Evolutionary conservation across 2,329 filamentous ascomycete species (phyloP).

Genomic region (Cercospora zeae-maydis): DNA sequence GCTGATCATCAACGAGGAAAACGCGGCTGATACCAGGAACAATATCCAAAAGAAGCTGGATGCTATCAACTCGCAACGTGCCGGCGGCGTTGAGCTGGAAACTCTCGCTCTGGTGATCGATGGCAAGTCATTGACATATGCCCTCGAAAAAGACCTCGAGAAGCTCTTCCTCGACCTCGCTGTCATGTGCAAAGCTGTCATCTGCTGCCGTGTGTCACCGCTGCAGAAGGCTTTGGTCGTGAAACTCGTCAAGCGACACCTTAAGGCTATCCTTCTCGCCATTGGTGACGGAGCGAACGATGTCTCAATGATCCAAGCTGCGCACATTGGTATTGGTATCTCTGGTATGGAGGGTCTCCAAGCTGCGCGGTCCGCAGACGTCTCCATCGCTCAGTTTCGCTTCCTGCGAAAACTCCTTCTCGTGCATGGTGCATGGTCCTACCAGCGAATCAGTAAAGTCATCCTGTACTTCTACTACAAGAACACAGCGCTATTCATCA

Average conservation of each 20-base stretch:
- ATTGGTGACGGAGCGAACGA: constrained; percentile 98
- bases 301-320: constrained; percentile 99
- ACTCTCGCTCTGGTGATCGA: constrained; percentile 90
- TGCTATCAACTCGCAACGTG: constrained; percentile 79
- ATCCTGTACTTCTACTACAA: constrained; percentile 99
- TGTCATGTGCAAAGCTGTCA: constrained; percentile 96
- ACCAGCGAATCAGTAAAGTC: constrained; percentile 93
- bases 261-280: constrained; percentile 85
- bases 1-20: constrained; percentile 91
- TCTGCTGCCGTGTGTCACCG: constrained; percentile 93
- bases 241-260: constrained; percentile 93
- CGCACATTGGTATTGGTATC: constrained; percentile 96
- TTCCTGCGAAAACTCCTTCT: constrained; percentile 90
- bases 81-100: constrained; percentile 73
- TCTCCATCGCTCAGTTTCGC: constrained; percentile 92
- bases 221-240: constrained; percentile 96
- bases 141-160: constrained; percentile 89
- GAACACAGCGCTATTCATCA: constrained; percentile 98
- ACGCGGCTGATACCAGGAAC: constrained; percentile 70
- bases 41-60: constrained; percentile 92
- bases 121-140: constrained; percentile 89
- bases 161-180: constrained; percentile 91
- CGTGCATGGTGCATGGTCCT: constrained; percentile 96
- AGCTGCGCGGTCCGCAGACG: constrained; percentile 90
- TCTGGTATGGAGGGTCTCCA: constrained; percentile 96